These are phyloP conservation scores for Macaranga tanarius DNA, from an alignment of 441 rosid genomes.

Conservation along the genomic window DNA sequence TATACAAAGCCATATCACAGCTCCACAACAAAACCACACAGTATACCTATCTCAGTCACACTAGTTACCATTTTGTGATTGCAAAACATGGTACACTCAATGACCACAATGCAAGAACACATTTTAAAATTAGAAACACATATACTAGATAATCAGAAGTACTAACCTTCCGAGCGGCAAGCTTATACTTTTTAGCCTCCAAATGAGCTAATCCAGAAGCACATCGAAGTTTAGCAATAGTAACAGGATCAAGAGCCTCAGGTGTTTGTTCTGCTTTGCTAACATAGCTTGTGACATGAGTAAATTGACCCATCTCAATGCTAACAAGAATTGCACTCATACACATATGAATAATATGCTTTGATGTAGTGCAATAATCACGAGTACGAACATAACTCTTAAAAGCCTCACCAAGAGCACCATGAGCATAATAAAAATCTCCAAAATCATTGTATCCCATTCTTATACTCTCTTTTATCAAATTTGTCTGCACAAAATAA, in stretches of 20 bases:
- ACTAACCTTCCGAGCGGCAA: slow-evolving; percentile 96
- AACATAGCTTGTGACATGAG: slow-evolving; percentile 88
- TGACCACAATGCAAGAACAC: neutral
- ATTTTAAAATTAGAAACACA: neutral
- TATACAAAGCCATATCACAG: neutral
- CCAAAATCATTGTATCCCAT: slow-evolving; percentile 99
- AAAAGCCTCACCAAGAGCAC: slow-evolving; percentile 80
- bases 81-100: neutral
- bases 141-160: neutral
- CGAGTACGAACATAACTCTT: slow-evolving; percentile 88
- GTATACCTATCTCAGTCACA: neutral
- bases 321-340: slow-evolving; percentile 92
- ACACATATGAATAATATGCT: slow-evolving; percentile 93
- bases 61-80: neutral
- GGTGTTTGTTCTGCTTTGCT: slow-evolving; percentile 91
- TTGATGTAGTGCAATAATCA: slow-evolving; percentile 94
- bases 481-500: slow-evolving; percentile 66
- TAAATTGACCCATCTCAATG: slow-evolving; percentile 96
- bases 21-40: neutral
- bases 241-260: slow-evolving; percentile 65
- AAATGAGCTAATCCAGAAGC: slow-evolving; percentile 93
- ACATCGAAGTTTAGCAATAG: slow-evolving; percentile 74
- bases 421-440: slow-evolving; percentile 88
- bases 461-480: slow-evolving; percentile 95
- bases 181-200: slow-evolving; percentile 85